Base-by-base conservation (phyloP, 495 filamentous ascomycete species). In the Aspergillus diversus region DNA sequence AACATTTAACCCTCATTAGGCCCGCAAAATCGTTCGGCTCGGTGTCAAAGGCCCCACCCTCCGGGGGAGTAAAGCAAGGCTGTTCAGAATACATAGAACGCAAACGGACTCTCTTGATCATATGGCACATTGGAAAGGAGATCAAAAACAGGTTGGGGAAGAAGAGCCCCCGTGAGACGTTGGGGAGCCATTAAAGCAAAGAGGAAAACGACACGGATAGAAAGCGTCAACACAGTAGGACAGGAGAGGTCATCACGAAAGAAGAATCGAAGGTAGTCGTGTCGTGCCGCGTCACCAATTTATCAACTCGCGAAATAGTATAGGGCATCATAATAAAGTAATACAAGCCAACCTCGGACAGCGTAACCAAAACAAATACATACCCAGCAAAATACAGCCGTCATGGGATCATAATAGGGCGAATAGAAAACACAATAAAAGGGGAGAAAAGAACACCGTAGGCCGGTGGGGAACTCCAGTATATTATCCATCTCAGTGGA, bases 261-360 rank as follows among this genome's bases (percentile, higher is more conserved):
- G 8, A 56, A 56, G 32, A n/a, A 53, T 27, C 21, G 17, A 42
- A 57, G 11, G 13, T 33, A 50, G 15, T 27, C 15, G 43, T 33
- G 43, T 56, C 57, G 32, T 61, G 53, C 51, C 53, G 33, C 63
- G 16, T 65, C 34, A 64, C 27, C 46, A 57, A 57, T 37, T 39
- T 56, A 37, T 61, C 39, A 51, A 56, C 50, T 54, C 57, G 50
- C 16, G 52, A 46, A 57, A 61, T 46, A 54, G 39, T 57, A 61
- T 52, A 58, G 47, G 21, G 31, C 39, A 57, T 39, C 33, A 46
- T 8, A 32, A 37, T 42, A 60, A 33, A 61, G 54, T 61, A 47
- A 60, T 65, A 56, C 57, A 61, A 47, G 31, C 31, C 57, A 37
- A 61, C 53, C 35, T 61, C 47, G 37, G 32, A 54, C 13, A 46